These are phyloP conservation scores for Conidiobolus incongruus DNA, from an alignment of 371 early-diverging fungal species.

Conservation along the genomic window DNA sequence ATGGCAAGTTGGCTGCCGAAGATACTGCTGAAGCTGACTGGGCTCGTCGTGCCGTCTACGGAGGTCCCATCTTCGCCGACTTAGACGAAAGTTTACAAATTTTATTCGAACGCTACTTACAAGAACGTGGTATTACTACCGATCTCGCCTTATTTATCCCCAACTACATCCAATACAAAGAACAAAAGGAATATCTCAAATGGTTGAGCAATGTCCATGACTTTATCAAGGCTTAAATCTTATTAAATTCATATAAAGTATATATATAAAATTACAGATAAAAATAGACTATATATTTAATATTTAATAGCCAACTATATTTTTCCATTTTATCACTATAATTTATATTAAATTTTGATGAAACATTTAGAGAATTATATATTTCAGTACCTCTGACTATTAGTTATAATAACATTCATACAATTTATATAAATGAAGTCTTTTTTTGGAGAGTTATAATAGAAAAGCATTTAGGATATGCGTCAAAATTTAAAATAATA, in stretches of 20 bases:
- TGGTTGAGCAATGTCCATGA: conserved; percentile 65
- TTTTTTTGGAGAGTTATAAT: too few relatives aligned
- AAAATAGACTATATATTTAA: too few relatives aligned
- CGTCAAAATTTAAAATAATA: too few relatives aligned
- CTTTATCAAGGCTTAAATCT: conserved; percentile 25
- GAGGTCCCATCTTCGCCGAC: conserved; percentile 80
- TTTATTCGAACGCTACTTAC: conserved; percentile 56
- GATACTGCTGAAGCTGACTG: conserved; percentile 75
- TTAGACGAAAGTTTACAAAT: conserved; percentile 68
- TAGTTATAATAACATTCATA: too few relatives aligned
- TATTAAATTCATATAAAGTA: background rate
- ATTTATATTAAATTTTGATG: too few relatives aligned
- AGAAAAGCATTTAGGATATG: too few relatives aligned
- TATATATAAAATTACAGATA: too few relatives aligned
- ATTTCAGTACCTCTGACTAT: too few relatives aligned
- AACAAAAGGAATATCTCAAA: conserved; percentile 73
- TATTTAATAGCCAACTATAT: too few relatives aligned
- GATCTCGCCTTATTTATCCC: conserved; percentile 65
- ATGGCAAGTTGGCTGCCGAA: conserved; percentile 34
- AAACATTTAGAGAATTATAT: too few relatives aligned
- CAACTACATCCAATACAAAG: conserved; percentile 78
- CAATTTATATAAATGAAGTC: too few relatives aligned
- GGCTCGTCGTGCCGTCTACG: conserved; percentile 68
- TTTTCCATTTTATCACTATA: too few relatives aligned
- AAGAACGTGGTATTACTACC: conserved; percentile 68